Evolutionary conservation across 2,329 filamentous ascomycete genomes (phyloP).

Genomic region (Fusarium humuli): DNA sequence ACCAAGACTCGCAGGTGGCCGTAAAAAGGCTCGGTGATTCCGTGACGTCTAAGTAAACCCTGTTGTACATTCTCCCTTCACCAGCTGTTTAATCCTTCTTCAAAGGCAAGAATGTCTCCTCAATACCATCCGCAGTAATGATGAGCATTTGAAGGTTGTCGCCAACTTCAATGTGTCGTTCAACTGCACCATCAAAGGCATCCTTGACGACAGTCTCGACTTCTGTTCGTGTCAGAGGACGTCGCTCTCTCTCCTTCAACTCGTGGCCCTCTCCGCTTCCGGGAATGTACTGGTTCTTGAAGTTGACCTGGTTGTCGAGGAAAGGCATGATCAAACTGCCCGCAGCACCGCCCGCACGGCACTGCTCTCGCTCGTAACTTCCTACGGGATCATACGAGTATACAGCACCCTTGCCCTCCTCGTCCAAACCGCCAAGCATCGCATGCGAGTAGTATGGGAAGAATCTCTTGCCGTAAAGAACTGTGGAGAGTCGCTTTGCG

Average conservation of each 20-base stretch:
- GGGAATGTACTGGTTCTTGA: slow-evolving; percentile 97
- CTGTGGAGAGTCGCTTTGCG: slow-evolving; percentile 92
- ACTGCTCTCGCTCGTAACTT: slow-evolving; percentile 97
- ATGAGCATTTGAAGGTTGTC: slow-evolving; percentile 96
- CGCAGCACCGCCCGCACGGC: slow-evolving; percentile 90
- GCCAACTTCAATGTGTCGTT: slow-evolving; percentile 99
- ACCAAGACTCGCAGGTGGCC: neutral
- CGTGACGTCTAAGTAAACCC: slow-evolving; percentile 40
- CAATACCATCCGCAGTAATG: slow-evolving; percentile 87
- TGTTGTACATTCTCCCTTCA: slow-evolving; percentile 50
- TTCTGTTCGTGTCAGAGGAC: slow-evolving; percentile 76
- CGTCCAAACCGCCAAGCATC: slow-evolving; percentile 92
- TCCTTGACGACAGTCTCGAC: slow-evolving; percentile 93
- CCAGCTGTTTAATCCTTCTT: slow-evolving; percentile 81
- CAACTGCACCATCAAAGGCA: slow-evolving; percentile 96
- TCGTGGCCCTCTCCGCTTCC: slow-evolving; percentile 86
- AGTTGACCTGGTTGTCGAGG: slow-evolving; percentile 99
- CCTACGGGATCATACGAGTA: slow-evolving; percentile 99
- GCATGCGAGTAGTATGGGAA: slow-evolving; percentile 99
- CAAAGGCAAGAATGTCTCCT: slow-evolving; percentile 84
- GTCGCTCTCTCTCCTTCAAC: slow-evolving; percentile 75
- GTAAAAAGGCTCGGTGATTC: slow-evolving; percentile 39
- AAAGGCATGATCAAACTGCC: slow-evolving; percentile 98
- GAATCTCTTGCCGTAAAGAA: slow-evolving; percentile 97
- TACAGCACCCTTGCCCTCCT: slow-evolving; percentile 91